Evolutionary conservation across 2,329 filamentous ascomycete species (phyloP).

Genomic region (Gyromitra esculenta): DNA sequence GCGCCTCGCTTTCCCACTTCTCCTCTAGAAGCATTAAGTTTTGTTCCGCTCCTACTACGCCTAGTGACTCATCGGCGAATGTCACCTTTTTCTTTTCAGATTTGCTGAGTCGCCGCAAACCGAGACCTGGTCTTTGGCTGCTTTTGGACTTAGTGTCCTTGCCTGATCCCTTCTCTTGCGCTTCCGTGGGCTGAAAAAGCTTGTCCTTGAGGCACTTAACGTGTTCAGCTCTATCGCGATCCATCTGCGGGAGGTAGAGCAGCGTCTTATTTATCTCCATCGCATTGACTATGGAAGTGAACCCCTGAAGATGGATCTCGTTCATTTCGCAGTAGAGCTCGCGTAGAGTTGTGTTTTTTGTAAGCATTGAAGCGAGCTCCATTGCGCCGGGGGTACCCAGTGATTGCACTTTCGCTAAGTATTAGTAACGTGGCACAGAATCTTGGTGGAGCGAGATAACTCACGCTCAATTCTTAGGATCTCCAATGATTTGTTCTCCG

Average conservation of each 20-base stretch:
- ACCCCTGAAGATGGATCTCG: slow-evolving; percentile 74
- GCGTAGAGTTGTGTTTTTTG: slow-evolving; percentile 70
- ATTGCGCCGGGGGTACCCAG: slow-evolving; percentile 75
- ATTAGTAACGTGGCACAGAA: slow-evolving; percentile 28
- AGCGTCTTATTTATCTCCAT: slow-evolving; percentile 73
- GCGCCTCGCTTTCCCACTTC: slow-evolving; percentile 55
- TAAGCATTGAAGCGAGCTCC: slow-evolving; percentile 74
- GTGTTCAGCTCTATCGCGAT: slow-evolving; percentile 69
- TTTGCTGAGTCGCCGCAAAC: slow-evolving; percentile 35
- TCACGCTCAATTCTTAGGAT: slow-evolving; percentile 70
- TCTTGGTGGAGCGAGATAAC: slow-evolving; percentile 8
- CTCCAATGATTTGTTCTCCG: slow-evolving; percentile 70
- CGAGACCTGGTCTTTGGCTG: slow-evolving; percentile 44
- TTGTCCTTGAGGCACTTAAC: slow-evolving; percentile 63
- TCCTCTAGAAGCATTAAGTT: slow-evolving; percentile 52
- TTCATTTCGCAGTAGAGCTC: slow-evolving; percentile 78
- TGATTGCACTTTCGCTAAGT: slow-evolving; percentile 66
- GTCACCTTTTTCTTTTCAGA: slow-evolving; percentile 49
- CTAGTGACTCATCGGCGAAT: slow-evolving; percentile 43
- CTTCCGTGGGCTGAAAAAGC: slow-evolving; percentile 54
- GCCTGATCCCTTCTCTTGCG: slow-evolving; percentile 45
- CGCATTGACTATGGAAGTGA: slow-evolving; percentile 74
- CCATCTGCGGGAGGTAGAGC: slow-evolving; percentile 71
- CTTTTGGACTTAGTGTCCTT: slow-evolving; percentile 48
- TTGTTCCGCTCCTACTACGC: slow-evolving; percentile 40